Conservation (phyloP, 352 stramenopile genomes). For the Hyaloperonospora brassicae region DNA sequence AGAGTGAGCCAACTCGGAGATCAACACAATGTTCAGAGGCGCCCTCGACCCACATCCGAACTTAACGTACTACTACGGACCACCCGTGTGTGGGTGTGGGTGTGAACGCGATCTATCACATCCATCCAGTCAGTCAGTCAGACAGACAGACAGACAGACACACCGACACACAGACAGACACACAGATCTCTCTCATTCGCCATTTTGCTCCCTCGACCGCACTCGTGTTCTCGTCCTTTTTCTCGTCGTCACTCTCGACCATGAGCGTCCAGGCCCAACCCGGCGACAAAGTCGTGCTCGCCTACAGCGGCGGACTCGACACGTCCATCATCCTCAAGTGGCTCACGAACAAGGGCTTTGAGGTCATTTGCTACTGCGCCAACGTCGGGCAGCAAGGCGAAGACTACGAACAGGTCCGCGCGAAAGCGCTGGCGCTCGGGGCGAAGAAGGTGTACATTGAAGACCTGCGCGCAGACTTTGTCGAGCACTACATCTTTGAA, state of each 20-base stretch:
- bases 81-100: too few species aligned
- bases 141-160: too few species aligned
- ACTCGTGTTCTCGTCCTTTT: not conserved
- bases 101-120: too few species aligned
- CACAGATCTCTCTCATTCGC: slow-evolving; percentile 23
- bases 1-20: not conserved
- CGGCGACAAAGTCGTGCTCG: slow-evolving; percentile 91
- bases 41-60: slow-evolving; percentile 1
- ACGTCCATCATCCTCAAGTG: slow-evolving; percentile 99
- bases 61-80: slow-evolving; percentile 1
- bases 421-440: slow-evolving; percentile 79
- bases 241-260: slow-evolving; percentile 1
- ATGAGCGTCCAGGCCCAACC: slow-evolving; percentile 69
- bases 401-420: slow-evolving; percentile 92
- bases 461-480: slow-evolving; percentile 96
- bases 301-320: slow-evolving; percentile 96
- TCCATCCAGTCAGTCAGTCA: too few species aligned
- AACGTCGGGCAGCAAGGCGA: slow-evolving; percentile 96
- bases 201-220: slow-evolving; percentile 24
- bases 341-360: slow-evolving; percentile 96
- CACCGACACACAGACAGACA: too few species aligned
- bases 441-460: slow-evolving; percentile 90
- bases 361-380: slow-evolving; percentile 98
- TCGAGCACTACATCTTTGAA: slow-evolving; percentile 91
- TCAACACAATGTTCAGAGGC: slow-evolving; percentile 28